Evolutionary conservation across 441 rosid species (phyloP).

Genomic region (Theobroma grandiflorum): DNA sequence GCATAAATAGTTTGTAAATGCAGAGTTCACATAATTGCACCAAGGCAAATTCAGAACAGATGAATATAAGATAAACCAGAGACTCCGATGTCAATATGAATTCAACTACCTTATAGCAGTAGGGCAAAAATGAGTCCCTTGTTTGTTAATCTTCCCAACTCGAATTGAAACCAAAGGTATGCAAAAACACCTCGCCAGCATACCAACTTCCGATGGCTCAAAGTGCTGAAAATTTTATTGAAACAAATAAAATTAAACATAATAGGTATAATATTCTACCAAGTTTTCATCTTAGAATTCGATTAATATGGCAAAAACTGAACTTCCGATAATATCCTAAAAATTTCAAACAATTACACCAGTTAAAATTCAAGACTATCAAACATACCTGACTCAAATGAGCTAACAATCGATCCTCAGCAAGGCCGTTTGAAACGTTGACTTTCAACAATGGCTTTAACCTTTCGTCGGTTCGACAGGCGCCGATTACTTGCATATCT

Average conservation of each 20-base stretch:
- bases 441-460: conserved; percentile 86
- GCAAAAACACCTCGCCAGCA: conserved; percentile 91
- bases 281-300: neutral
- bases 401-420: conserved; percentile 78
- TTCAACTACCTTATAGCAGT: conserved; percentile 65
- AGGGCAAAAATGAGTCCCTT: conserved; percentile 71
- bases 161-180: conserved; percentile 90
- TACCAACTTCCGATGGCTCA: conserved; percentile 88
- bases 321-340: neutral
- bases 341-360: neutral
- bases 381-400: conserved; percentile 83
- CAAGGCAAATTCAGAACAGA: neutral
- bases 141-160: conserved; percentile 83
- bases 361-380: neutral
- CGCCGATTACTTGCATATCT: conserved; percentile 91
- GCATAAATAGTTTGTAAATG: neutral
- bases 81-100: neutral
- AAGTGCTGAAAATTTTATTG: conserved; percentile 62
- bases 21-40: neutral
- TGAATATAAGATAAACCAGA: neutral
- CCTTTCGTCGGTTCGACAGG: conserved; percentile 95
- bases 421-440: conserved; percentile 65
- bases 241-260: conserved; percentile 1
- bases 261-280: neutral
- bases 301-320: neutral